Evolutionary conservation across 352 stramenopile species (phyloP), one percentile per base, ranked within the genome.

Genomic region (Globisporangium uncinulatum): DNA sequence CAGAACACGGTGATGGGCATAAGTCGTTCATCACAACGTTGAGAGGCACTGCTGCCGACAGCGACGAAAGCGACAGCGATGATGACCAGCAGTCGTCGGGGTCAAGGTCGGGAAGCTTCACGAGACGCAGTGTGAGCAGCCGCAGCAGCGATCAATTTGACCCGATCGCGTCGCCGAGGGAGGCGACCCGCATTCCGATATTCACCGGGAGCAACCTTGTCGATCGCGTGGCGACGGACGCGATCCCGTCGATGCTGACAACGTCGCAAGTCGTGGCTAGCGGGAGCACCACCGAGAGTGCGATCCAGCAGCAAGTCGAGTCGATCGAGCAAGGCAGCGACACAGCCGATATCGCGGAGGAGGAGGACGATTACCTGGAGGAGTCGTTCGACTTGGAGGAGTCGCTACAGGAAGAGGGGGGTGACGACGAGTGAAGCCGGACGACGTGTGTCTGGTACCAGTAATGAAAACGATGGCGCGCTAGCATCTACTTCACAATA

Each of bases 361-460:
- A 54, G 20, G 66, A 79, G 20, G 56, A 78, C 6, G 76, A 76
- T 43, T 87, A 89, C 46, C 51, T 87, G 56, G 78, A 86, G 45
- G 80, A 88, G 24, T 91, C 78, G 3, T 91, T 91, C 44, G 80
- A 91, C 39, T 47, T 89, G 20, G 76, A 91, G 31, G 80, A 91
- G 48, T 91, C 80, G 1, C n/a, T 90, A 11, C 73, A 84, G 19
- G 74, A 86, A 29, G 24, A 29, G 24, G 24, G 4, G 24, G 24
- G 24, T 17, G 74, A 83, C 11, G 72, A 80, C 3, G 61, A 76
- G 34, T 6, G 45, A 70, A 54, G 13, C 7, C 14, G 20, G 29
- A 32, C 7, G 24, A 29, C 24, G 24, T 29, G 24, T 21, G 46
- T 37, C 36, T 9, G 11, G 21, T 5, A 37, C 36, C 4, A 4